phyloP scores from a whole-genome alignment of 2,329 filamentous ascomycete genomes.

The Scolecobasidium constrictum region DNA sequence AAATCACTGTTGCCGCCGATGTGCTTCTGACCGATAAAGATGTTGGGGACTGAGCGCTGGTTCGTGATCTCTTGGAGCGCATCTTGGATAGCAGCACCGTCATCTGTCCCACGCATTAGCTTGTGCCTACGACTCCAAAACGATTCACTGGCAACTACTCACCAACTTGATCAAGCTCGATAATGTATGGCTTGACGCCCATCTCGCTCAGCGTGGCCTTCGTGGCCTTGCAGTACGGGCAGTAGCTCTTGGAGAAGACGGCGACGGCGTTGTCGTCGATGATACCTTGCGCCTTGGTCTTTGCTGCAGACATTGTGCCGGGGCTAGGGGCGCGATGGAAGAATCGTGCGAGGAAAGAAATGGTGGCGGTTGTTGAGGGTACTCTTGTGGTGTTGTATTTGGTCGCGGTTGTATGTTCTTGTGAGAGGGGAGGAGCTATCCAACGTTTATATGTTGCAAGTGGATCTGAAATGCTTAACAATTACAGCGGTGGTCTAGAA shows the following conservation, averaged over 20 bases:
- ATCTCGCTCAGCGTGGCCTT: constrained; percentile 63
- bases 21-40: constrained; percentile 83
- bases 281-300: constrained; percentile 71
- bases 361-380: constrained; percentile 30
- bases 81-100: constrained; percentile 72
- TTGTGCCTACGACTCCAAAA: not conserved
- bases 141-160: constrained; percentile 21
- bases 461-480: no score
- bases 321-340: constrained; percentile 51
- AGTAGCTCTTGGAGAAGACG: constrained; percentile 96
- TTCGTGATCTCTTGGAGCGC: constrained; percentile 69
- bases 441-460: no score
- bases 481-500: no score
- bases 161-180: constrained; percentile 84
- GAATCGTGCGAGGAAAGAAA: constrained; percentile 60
- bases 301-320: constrained; percentile 69
- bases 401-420: no score
- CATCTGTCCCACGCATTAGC: constrained; percentile 41
- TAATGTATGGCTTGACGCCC: constrained; percentile 59
- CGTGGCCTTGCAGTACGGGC: constrained; percentile 77
- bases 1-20: constrained; percentile 94
- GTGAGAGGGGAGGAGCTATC: no score
- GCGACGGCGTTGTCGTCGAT: constrained; percentile 86
- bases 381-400: no score
- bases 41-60: constrained; percentile 89